Percentiles rank a stretch among this genome's conserved stretches.
phyloP scores from a whole-genome alignment of 2,329 filamentous ascomycete genomes.

The Canariomyces notabilis region DNA sequence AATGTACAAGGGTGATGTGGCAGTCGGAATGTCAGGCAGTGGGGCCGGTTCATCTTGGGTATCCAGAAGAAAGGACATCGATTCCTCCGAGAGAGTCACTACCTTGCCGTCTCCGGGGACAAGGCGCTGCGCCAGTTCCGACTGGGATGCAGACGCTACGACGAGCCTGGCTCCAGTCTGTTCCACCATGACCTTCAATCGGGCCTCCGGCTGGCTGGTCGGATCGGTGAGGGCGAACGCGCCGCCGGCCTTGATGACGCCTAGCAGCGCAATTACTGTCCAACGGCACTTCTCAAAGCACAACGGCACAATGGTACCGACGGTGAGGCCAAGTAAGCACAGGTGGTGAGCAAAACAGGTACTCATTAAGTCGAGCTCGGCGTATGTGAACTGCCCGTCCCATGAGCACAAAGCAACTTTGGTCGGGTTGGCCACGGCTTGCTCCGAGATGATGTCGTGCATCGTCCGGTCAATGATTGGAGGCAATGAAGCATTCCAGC shows the following conservation, averaged over 20 bases:
- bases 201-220: constrained; percentile 19
- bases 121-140: constrained; percentile 11
- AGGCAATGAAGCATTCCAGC: constrained; percentile 7
- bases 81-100: constrained; percentile 4
- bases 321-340: constrained; percentile 31
- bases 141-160: constrained; percentile 16
- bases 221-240: constrained; percentile 25
- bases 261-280: constrained; percentile 23
- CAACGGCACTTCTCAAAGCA: constrained; percentile 25
- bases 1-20: constrained; percentile 16
- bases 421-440: constrained; percentile 33
- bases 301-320: constrained; percentile 40
- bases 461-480: constrained; percentile 36
- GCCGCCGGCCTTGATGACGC: constrained; percentile 24
- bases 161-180: constrained; percentile 19
- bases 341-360: constrained; percentile 39
- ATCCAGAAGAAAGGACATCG: background rate
- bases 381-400: constrained; percentile 45
- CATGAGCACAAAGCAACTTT: constrained; percentile 43
- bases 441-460: constrained; percentile 42
- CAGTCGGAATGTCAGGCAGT: constrained; percentile 8
- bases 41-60: background rate
- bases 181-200: constrained; percentile 21
- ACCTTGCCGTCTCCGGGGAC: constrained; percentile 10
- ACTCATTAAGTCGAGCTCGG: constrained; percentile 40